Conservation (phyloP, 2,329 filamentous ascomycete species). For the Fusarium sterilihyphosum region DNA sequence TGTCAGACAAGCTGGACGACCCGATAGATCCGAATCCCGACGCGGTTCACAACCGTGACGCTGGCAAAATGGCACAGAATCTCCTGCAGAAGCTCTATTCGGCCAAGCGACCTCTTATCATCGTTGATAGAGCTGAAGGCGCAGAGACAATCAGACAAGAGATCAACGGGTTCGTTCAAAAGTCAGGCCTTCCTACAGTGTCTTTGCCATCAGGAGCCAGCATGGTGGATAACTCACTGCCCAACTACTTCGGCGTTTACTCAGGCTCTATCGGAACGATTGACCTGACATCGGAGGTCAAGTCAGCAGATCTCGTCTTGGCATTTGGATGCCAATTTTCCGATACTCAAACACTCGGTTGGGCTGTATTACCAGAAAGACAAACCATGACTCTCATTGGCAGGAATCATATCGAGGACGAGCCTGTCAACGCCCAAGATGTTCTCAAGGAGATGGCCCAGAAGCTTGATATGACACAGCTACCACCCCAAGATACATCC, state of each 20-base stretch:
- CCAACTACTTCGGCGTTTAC: constrained; percentile 14
- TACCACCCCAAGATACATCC: neutral
- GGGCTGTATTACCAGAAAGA: neutral
- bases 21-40: neutral
- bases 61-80: rapidly evolving
- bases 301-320: constrained; percentile 10
- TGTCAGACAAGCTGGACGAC: neutral
- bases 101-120: neutral
- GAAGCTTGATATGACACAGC: rapidly evolving
- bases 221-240: neutral
- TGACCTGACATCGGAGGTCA: neutral
- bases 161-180: neutral
- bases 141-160: neutral
- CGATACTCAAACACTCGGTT: constrained; percentile 26
- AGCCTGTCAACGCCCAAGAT: neutral
- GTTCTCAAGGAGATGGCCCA: neutral
- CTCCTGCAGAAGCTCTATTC: neutral
- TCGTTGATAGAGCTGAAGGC: neutral
- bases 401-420: neutral
- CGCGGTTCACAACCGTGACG: neutral
- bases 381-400: neutral
- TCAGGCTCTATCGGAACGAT: neutral
- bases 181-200: neutral
- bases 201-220: neutral
- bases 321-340: constrained; percentile 16